phyloP scores from a whole-genome alignment of 768 basidiomycete species.

The Russula vinacea region DNA sequence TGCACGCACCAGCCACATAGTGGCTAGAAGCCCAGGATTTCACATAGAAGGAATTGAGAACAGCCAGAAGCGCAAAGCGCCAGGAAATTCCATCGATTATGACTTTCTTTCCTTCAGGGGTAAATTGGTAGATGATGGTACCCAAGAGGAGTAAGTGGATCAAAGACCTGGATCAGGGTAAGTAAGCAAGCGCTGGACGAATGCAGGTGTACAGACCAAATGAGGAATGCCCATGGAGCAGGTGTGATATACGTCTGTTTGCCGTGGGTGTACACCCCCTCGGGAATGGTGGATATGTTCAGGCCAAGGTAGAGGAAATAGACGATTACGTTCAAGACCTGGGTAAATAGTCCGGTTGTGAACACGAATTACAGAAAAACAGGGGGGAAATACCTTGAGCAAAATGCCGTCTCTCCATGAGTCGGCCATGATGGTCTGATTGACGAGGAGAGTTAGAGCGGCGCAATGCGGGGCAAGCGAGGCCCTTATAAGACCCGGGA shows the following conservation, averaged over 20 bases:
- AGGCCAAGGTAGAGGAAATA: conserved; percentile 87
- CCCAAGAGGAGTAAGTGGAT: conserved; percentile 91
- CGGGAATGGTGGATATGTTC: conserved; percentile 82
- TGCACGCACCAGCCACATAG: conserved; percentile 55
- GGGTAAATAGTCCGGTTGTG: neutral
- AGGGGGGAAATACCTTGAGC: conserved; percentile 57
- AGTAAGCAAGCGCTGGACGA: neutral
- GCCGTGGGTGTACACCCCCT: conserved; percentile 63
- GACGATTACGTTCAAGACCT: conserved; percentile 74
- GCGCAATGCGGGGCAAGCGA: neutral
- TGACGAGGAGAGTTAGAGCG: neutral
- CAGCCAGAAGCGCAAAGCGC: conserved; percentile 83
- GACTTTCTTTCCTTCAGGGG: conserved; percentile 65
- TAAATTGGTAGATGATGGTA: conserved; percentile 88
- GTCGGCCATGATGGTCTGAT: conserved; percentile 23
- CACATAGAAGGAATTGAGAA: conserved; percentile 88
- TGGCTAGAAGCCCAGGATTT: conserved; percentile 78
- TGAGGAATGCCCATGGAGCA: conserved; percentile 88
- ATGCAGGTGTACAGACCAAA: conserved; percentile 55
- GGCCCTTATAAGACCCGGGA: neutral
- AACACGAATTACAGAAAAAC: neutral
- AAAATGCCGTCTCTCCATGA: conserved; percentile 77
- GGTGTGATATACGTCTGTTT: conserved; percentile 94
- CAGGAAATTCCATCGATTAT: conserved; percentile 87
- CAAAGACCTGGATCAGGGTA: conserved; percentile 54